Conservation (phyloP, 345 rosid genomes). For the Conringia planisiliqua region DNA sequence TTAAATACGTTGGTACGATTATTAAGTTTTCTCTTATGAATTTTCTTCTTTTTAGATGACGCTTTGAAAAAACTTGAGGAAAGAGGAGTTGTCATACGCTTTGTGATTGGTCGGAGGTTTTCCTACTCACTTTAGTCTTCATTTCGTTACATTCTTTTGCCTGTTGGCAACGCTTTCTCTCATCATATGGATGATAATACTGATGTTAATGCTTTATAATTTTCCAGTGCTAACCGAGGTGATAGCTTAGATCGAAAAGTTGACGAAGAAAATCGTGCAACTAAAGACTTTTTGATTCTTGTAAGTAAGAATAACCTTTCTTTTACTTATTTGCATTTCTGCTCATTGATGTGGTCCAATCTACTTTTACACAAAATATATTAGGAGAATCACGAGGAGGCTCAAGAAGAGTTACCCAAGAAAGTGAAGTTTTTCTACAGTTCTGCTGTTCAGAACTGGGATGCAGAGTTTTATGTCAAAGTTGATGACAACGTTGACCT, state of each 20-base stretch:
- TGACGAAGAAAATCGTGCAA: conserved; percentile 60
- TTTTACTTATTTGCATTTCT: not conserved
- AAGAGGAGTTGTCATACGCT: conserved; percentile 85
- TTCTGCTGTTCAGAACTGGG: conserved; percentile 87
- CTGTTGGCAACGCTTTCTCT: not conserved
- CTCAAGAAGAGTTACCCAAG: conserved; percentile 84
- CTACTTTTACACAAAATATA: not conserved
- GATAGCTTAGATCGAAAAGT: conserved; percentile 93
- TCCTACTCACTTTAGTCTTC: conserved; percentile 21
- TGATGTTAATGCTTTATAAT: conserved; percentile 2
- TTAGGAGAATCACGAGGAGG: conserved; percentile 96
- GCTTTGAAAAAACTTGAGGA: conserved; percentile 84
- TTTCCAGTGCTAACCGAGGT: conserved; percentile 79
- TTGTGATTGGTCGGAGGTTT: conserved; percentile 96
- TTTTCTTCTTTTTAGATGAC: conserved; percentile 44
- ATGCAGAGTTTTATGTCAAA: conserved; percentile 90
- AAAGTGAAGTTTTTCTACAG: conserved; percentile 85
- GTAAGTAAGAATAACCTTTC: conserved; percentile 41
- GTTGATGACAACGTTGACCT: conserved; percentile 77
- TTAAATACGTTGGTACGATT: not conserved
- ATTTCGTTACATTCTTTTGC: not conserved
- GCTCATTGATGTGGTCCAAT: conserved; percentile 3
- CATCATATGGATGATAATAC: not conserved
- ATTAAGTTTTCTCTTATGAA: not conserved
- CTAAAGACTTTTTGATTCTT: conserved; percentile 83